phyloP scores from a whole-genome alignment of 352 stramenopile genomes.

The Phytophthora agathidicida region DNA sequence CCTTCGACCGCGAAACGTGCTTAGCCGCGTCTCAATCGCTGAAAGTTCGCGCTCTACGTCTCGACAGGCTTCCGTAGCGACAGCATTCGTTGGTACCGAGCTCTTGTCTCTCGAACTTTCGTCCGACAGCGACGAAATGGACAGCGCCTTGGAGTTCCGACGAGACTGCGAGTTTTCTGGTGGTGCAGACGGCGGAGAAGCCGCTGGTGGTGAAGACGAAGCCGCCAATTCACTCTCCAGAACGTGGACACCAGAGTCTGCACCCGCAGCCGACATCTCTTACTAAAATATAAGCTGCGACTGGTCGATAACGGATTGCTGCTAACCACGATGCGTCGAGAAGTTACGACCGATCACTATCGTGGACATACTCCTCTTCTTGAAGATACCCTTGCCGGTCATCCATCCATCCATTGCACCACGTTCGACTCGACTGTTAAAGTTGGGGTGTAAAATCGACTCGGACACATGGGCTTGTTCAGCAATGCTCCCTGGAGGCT shows the following conservation, averaged over 20 bases:
- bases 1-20: conserved; percentile 27
- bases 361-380: too few relatives aligned
- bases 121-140: conserved; percentile 34
- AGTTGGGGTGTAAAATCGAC: too few relatives aligned
- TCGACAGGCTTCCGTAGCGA: conserved; percentile 36
- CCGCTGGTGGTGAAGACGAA: not conserved
- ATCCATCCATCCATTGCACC: not conserved
- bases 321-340: too few relatives aligned
- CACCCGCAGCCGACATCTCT: too few relatives aligned
- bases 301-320: too few relatives aligned
- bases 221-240: not conserved
- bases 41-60: conserved; percentile 52
- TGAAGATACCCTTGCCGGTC: too few relatives aligned
- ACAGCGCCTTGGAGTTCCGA: conserved; percentile 25
- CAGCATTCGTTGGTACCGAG: not conserved
- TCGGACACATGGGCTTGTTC: too few relatives aligned
- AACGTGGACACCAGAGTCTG: conserved; percentile 1
- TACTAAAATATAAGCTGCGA: too few relatives aligned
- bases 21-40: conserved; percentile 44
- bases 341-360: too few relatives aligned
- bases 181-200: not conserved
- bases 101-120: conserved; percentile 10
- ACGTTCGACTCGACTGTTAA: conserved; percentile 7
- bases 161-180: conserved; percentile 4
- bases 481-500: too few relatives aligned